Evolutionary conservation across 129 eudicot genomes (phyloP).

Genomic region (Arctium minus): DNA sequence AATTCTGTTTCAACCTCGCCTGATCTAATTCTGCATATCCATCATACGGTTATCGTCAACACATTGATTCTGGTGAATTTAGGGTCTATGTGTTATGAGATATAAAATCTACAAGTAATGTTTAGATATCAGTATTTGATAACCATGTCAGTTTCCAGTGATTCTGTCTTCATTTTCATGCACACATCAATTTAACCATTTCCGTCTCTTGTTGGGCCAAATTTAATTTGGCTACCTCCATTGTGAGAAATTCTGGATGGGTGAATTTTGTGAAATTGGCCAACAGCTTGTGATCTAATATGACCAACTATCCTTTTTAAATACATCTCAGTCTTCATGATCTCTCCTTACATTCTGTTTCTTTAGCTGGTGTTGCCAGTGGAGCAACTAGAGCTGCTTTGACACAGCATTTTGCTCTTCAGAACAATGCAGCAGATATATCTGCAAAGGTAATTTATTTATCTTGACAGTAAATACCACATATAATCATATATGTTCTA

Average conservation of each 20-base stretch:
- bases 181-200: not conserved
- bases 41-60: too few species aligned
- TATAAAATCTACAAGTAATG: not conserved
- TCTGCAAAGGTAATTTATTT: slow-evolving; percentile 77
- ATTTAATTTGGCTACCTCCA: not conserved
- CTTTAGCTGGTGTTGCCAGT: slow-evolving; percentile 97
- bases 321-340: not conserved
- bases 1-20: not conserved
- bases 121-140: not conserved
- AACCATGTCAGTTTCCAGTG: not conserved
- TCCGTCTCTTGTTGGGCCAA: not conserved
- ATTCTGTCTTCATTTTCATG: not conserved
- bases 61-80: not conserved
- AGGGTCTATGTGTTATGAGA: not conserved
- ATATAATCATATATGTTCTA: not conserved
- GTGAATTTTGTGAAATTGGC: not conserved
- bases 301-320: not conserved
- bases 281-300: not conserved
- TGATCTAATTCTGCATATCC: too few species aligned
- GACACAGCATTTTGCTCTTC: slow-evolving; percentile 98
- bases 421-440: slow-evolving; percentile 97
- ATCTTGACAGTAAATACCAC: not conserved
- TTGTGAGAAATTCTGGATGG: not conserved
- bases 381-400: slow-evolving; percentile 99
- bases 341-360: slow-evolving; percentile 27